These are phyloP conservation scores for Pleoardoris graminearum DNA, from an alignment of 2,329 filamentous ascomycete species.

Conservation along the genomic window DNA sequence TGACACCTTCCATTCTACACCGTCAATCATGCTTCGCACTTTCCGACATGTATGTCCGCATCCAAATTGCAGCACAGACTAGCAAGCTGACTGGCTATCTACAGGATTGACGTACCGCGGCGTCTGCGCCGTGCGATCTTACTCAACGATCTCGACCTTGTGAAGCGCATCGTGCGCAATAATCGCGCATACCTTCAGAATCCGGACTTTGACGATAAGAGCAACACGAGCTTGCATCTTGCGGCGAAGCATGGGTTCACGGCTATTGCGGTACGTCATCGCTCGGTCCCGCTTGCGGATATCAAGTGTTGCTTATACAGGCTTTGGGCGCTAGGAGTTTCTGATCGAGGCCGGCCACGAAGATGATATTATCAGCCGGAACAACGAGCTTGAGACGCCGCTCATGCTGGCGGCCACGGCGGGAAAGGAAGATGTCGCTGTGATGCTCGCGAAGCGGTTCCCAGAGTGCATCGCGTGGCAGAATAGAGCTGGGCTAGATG, in stretches of 20 bases:
- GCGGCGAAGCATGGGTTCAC: slow-evolving; percentile 73
- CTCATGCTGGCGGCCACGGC: slow-evolving; percentile 74
- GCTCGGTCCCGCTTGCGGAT: neutral
- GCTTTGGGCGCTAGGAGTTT: slow-evolving; percentile 51
- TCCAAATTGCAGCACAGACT: neutral
- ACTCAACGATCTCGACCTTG: slow-evolving; percentile 71
- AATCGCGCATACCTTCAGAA: slow-evolving; percentile 75
- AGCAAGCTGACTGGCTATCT: neutral
- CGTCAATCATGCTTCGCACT: slow-evolving; percentile 26
- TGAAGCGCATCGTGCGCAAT: slow-evolving; percentile 73
- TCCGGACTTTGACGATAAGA: slow-evolving; percentile 73
- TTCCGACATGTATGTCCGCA: slow-evolving; percentile 26
- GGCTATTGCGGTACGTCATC: slow-evolving; percentile 60
- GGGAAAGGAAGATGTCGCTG: slow-evolving; percentile 74
- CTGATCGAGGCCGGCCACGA: slow-evolving; percentile 79
- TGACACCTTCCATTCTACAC: slow-evolving; percentile 3
- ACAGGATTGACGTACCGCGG: slow-evolving; percentile 74
- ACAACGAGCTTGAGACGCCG: slow-evolving; percentile 78
- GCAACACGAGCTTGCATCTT: slow-evolving; percentile 83
- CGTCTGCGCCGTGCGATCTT: slow-evolving; percentile 82
- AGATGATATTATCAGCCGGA: slow-evolving; percentile 70
- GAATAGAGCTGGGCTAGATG: slow-evolving; percentile 71
- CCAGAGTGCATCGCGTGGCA: slow-evolving; percentile 65
- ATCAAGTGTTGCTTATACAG: neutral
- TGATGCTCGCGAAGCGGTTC: slow-evolving; percentile 68